Evolutionary conservation across 2,329 filamentous ascomycete genomes (phyloP).

Genomic region (Cercospora beticola): DNA sequence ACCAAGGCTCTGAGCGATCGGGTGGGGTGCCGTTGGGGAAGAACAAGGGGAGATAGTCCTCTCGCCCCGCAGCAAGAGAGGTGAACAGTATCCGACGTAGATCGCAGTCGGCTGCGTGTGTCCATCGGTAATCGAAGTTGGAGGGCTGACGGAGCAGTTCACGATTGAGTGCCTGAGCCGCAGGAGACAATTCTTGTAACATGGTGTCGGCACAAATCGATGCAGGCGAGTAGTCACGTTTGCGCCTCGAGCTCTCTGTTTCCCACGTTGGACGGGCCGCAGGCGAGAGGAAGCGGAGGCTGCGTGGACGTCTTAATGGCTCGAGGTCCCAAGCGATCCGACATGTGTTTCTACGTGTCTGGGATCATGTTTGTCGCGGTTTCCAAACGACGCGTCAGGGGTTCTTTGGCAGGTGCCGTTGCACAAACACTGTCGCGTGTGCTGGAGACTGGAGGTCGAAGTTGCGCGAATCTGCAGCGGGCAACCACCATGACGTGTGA

Average conservation of each 20-base stretch:
- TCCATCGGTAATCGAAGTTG: slow-evolving; percentile 73
- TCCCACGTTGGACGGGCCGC: neutral
- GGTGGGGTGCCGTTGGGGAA: slow-evolving; percentile 67
- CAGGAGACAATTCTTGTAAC: slow-evolving; percentile 37
- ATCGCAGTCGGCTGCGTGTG: slow-evolving; percentile 65
- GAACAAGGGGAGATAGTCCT: slow-evolving; percentile 72
- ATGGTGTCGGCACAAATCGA: neutral
- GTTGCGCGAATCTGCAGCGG: neutral
- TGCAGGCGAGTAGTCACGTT: neutral
- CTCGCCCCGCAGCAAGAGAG: slow-evolving; percentile 74
- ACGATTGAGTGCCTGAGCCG: slow-evolving; percentile 79
- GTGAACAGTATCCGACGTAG: slow-evolving; percentile 81
- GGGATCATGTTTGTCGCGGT: slow-evolving; percentile 1
- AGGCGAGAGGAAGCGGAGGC: neutral
- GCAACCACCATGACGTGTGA: neutral
- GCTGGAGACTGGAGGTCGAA: neutral
- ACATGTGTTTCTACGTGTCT: neutral
- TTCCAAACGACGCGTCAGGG: neutral
- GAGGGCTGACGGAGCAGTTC: slow-evolving; percentile 76
- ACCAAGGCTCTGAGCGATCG: slow-evolving; percentile 53
- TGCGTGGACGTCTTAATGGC: neutral
- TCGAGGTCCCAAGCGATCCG: neutral
- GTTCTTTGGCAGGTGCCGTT: neutral
- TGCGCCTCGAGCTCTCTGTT: neutral
- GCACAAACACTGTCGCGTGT: slow-evolving; percentile 4